Conservation (phyloP, 1,284 basidiomycete species). For the Tilletia horrida region DNA sequence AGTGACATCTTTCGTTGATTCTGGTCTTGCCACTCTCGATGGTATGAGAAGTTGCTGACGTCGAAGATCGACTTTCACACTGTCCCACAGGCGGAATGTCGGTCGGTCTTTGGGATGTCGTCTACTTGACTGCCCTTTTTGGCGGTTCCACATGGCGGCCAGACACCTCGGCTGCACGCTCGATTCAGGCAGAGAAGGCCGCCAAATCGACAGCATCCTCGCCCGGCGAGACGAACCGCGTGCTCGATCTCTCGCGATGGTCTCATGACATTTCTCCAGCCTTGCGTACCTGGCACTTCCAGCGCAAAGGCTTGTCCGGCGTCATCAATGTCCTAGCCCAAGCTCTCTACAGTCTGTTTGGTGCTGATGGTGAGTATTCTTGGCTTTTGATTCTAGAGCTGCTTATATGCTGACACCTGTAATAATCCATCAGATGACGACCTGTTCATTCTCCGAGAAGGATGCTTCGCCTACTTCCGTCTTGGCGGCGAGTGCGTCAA, state of each 20-base stretch:
- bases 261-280: constrained; percentile 29
- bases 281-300: constrained; percentile 51
- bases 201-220: constrained; percentile 11
- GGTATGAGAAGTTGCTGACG: neutral
- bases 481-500: constrained; percentile 81
- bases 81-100: constrained; percentile 49
- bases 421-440: constrained; percentile 60
- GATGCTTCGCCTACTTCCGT: constrained; percentile 98
- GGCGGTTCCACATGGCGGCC: constrained; percentile 43
- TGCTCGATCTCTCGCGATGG: constrained; percentile 42
- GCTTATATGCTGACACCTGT: constrained; percentile 2
- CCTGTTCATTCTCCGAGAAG: constrained; percentile 78
- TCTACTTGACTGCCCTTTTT: constrained; percentile 46
- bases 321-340: constrained; percentile 54
- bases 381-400: constrained; percentile 23
- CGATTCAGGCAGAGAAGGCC: neutral
- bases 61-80: no score
- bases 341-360: constrained; percentile 52
- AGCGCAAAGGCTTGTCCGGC: constrained; percentile 43
- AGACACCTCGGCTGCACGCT: constrained; percentile 19
- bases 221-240: neutral
- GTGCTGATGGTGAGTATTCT: constrained; percentile 32
- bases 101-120: constrained; percentile 52
- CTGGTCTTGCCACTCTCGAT: no score
- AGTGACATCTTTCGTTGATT: constrained; percentile 18